Evolutionary conservation across 2,329 filamentous ascomycete species (phyloP).

Genomic region (Cladorrhinum sp.): DNA sequence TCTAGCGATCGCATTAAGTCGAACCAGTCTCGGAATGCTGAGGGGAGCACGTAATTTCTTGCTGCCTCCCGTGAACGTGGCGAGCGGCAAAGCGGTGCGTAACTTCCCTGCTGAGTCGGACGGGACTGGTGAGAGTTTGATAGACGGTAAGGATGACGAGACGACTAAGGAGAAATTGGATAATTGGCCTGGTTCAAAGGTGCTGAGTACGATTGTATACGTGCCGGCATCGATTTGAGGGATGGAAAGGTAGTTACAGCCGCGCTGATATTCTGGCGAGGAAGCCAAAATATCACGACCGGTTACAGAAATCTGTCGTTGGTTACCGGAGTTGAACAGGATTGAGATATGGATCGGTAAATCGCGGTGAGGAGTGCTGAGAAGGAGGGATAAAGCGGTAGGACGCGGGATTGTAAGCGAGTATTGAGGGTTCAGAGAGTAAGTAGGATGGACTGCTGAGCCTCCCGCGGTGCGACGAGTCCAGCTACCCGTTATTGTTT

Average conservation of each 20-base stretch:
- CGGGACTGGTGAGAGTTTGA: constrained; percentile 59
- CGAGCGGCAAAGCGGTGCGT: constrained; percentile 44
- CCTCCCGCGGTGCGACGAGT: constrained; percentile 78
- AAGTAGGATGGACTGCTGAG: constrained; percentile 71
- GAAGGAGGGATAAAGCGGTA: constrained; percentile 67
- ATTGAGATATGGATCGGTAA: constrained; percentile 82
- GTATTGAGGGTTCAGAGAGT: constrained; percentile 87
- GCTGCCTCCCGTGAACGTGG: constrained; percentile 43
- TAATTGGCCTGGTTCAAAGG: constrained; percentile 77
- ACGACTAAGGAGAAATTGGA: constrained; percentile 73
- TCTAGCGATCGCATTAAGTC: constrained; percentile 39
- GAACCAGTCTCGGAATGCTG: constrained; percentile 51
- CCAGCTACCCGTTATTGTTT: constrained; percentile 67
- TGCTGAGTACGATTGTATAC: constrained; percentile 88
- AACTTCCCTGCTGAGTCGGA: constrained; percentile 74
- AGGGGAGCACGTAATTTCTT: constrained; percentile 42
- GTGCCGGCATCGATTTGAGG: constrained; percentile 61
- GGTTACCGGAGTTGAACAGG: constrained; percentile 67
- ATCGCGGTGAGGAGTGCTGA: constrained; percentile 65
- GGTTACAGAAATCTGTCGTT: constrained; percentile 66
- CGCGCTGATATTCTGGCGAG: constrained; percentile 84
- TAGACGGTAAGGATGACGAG: constrained; percentile 55
- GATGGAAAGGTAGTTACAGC: constrained; percentile 66
- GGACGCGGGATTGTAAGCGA: constrained; percentile 55
- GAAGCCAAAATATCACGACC: constrained; percentile 75